Evolutionary conservation across 768 basidiomycete genomes (phyloP), one percentile per base, ranked within the genome.

Genomic region (Paxillus ammoniavirescens): DNA sequence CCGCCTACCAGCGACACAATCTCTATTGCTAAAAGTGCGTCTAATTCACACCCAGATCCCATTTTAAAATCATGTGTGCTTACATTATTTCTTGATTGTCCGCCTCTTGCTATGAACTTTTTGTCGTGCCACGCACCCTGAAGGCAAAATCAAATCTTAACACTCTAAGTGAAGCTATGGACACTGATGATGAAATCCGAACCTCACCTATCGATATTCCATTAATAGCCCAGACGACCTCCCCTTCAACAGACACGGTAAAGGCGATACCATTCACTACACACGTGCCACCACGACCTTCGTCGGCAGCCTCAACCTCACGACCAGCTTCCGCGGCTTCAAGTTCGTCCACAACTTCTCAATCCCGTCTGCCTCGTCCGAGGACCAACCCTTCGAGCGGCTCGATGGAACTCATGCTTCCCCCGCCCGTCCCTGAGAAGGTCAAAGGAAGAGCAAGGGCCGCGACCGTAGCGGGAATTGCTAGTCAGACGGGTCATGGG

Each of bases 11-110:
- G 45, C 31, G 17, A 57, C 58, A 42, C 57, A 44, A 36, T 44
- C 26, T 42, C 42, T 68, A 35, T 26, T 62, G 12, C 23, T 51
- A 8, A 55, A 63, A 37, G 67, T 70, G 55, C 15, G 65, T 53
- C 12, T n/a, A n/a, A 18, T 38, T 10, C 30, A 31, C 42, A n/a
- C 3, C 46, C 12, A 41, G 33, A 36, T 17, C 30, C 23, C 28
- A 43, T 49, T 10, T 4, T 3, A 50, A 35, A 14, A 12, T 5
- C 10, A 35, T 14, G 35, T 26, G 5, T 6, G 23, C n/a, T 12
- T 15, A 60, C 31, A 61, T 17, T 12, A 59, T 17, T 12, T 8
- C 2, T 26, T 21, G 8, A 13, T 35, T 40, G 40, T 40, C 50
- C 28, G 4, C 15, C 36, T 2, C n/a, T 10, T 9, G 31, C 13